Base-by-base conservation (phyloP, 768 basidiomycete genomes). In the Phylloporus sp. region DNA sequence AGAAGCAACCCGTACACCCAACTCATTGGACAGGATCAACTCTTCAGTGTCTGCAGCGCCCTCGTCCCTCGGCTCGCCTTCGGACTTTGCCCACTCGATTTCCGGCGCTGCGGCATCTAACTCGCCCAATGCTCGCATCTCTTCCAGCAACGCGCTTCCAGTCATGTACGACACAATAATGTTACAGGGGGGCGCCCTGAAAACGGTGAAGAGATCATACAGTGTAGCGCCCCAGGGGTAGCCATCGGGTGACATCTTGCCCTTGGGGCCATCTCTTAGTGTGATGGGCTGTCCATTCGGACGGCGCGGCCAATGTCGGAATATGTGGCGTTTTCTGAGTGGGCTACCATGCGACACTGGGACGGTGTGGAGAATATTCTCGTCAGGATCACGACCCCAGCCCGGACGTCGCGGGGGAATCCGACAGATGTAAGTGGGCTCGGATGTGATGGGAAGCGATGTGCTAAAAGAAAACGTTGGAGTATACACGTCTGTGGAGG, bases 211-310 rank as follows among this genome's bases (percentile, higher is more conserved):
- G 31, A 70, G 45, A 31, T 70, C 68, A 29, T 56, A 63, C 11
- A 69, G 45, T 6, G 67, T 69, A 0, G 55, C 65, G 4, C 55
- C 67, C 68, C 68, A 70, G 10, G 52, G 41, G 34, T 56, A 56
- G 0, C 59, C 60, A 13, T 64, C 64, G 0, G 57, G 60, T 2
- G 60, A 59, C 6, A 53, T 6, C 36, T 46, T 70, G 1, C 67
- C 68, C 5, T 4, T 39, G 13, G 15, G 5, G 2, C 31, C n/a
- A 1, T 28, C 41, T 6, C 4, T 28, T 2, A 29, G 38, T 2
- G n/a, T 1, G 13, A 69, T 24, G 4, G 1, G 6, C 10, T 49
- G 41, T 2, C 68, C 66, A 0, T 57, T 44, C 0, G 59, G 59
- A 26, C 57, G 46, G 28, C 68, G 66, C 2, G 66, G 64, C 68